Percentiles rank a stretch among this genome's conserved stretches.
These are phyloP conservation scores for Lichenothelia convexa DNA, from an alignment of 495 filamentous ascomycete species.

Conservation along the genomic window DNA sequence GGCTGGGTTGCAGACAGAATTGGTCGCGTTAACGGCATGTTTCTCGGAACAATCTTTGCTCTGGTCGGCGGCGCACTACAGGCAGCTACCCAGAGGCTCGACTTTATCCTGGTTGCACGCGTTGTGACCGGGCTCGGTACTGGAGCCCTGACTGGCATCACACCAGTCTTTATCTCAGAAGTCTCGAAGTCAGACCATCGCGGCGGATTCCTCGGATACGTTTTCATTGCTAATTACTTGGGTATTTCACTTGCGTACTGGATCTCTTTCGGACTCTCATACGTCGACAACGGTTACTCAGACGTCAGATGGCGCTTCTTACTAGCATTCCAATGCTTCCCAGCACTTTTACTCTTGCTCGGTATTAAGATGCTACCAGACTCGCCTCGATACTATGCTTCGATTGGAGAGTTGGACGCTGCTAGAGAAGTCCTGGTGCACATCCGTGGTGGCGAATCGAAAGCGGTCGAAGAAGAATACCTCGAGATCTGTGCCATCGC, in stretches of 20 bases:
- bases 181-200: constrained; percentile 28
- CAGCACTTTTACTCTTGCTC: constrained; percentile 30
- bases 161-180: constrained; percentile 35
- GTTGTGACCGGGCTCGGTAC: constrained; percentile 10
- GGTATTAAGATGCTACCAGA: constrained; percentile 33
- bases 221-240: constrained; percentile 37
- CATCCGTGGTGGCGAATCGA: constrained; percentile 5
- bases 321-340: constrained; percentile 35
- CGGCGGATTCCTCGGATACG: constrained; percentile 30
- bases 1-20: constrained; percentile 34
- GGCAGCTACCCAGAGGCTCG: constrained; percentile 3
- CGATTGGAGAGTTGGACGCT: constrained; percentile 24
- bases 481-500: constrained; percentile 23
- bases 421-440: constrained; percentile 20
- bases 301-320: constrained; percentile 36
- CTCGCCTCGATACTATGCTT: constrained; percentile 27
- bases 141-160: constrained; percentile 30
- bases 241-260: constrained; percentile 45
- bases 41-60: constrained; percentile 7
- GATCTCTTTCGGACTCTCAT: constrained; percentile 39
- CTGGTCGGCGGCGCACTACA: constrained; percentile 10
- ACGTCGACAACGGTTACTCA: constrained; percentile 30
- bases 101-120: constrained; percentile 8
- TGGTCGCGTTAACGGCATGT: constrained; percentile 29
- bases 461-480: constrained; percentile 21